Evolutionary conservation across 805 yeast genomes (phyloP).

Genomic region (Lipomyces chichibuensis): DNA sequence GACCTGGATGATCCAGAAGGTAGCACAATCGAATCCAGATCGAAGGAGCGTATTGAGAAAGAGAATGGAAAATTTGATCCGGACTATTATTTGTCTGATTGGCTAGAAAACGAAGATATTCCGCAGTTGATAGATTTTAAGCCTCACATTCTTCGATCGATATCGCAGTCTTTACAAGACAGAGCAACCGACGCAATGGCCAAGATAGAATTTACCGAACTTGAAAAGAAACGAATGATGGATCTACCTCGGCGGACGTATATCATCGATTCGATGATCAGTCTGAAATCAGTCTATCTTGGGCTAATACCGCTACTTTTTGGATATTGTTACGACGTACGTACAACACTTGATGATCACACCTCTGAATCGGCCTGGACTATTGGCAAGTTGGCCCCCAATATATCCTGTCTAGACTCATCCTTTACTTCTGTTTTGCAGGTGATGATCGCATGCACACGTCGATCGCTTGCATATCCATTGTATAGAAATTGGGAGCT

Average conservation of each 20-base stretch:
- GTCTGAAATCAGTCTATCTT: constrained; percentile 60
- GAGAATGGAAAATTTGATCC: constrained; percentile 82
- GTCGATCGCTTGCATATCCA: constrained; percentile 80
- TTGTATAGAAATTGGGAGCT: constrained; percentile 72
- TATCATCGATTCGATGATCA: constrained; percentile 50
- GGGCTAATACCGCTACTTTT: constrained; percentile 69
- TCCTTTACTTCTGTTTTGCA: constrained; percentile 52
- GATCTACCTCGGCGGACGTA: constrained; percentile 67
- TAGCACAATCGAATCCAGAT: constrained; percentile 59
- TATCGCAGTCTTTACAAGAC: constrained; percentile 14
- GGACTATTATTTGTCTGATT: constrained; percentile 86
- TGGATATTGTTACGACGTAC: constrained; percentile 70
- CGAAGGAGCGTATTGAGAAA: constrained; percentile 64
- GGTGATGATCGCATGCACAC: constrained; percentile 60
- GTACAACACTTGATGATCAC: constrained; percentile 71
- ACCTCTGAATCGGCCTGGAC: constrained; percentile 94
- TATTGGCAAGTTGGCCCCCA: constrained; percentile 83
- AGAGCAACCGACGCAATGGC: constrained; percentile 4
- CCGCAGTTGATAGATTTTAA: constrained; percentile 55
- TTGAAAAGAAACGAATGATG: constrained; percentile 69
- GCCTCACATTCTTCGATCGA: constrained; percentile 11
- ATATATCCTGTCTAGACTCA: constrained; percentile 69
- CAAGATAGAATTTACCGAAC: constrained; percentile 55
- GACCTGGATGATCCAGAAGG: constrained; percentile 82
- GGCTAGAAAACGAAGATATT: constrained; percentile 57